A percentile compares a stretch with the other conserved stretches of the same genome.
phyloP scores from a whole-genome alignment of 2,329 filamentous ascomycete species.

The Colletotrichum euphorbiae region DNA sequence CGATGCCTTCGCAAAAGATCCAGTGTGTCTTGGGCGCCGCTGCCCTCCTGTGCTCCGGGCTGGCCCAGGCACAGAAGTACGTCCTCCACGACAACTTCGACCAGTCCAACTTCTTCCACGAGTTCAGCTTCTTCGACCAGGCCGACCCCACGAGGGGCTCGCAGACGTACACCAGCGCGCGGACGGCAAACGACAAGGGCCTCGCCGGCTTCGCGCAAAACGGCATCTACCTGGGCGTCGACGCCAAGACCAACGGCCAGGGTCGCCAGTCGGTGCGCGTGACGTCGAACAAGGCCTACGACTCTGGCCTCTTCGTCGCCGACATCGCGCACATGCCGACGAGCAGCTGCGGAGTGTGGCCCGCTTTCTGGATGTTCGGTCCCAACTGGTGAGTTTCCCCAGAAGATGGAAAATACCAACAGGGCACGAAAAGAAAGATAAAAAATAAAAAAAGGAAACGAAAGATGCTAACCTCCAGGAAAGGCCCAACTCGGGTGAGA shows the following conservation, averaged over 20 bases:
- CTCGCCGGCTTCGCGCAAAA: constrained; percentile 68
- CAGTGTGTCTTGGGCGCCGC: constrained; percentile 29
- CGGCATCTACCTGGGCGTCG: constrained; percentile 76
- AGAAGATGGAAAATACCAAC: not conserved
- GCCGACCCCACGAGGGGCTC: constrained; percentile 80
- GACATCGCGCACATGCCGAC: constrained; percentile 84
- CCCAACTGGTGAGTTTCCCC: constrained; percentile 65
- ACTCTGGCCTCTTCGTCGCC: constrained; percentile 76
- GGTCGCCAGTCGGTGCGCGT: constrained; percentile 80
- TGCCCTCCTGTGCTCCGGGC: constrained; percentile 30
- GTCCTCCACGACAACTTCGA: constrained; percentile 61
- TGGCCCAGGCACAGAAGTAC: constrained; percentile 52
- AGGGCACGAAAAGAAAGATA: not conserved
- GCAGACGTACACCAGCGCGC: constrained; percentile 73
- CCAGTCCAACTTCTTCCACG: constrained; percentile 65
- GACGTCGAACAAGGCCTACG: constrained; percentile 73
- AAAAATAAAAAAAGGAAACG: not conserved
- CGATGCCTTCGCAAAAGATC: constrained; percentile 33
- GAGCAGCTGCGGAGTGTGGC: constrained; percentile 79
- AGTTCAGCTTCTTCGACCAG: constrained; percentile 66
- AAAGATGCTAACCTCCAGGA: not conserved
- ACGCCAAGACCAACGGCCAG: constrained; percentile 66
- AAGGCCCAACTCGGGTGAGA: constrained; percentile 73
- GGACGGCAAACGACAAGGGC: constrained; percentile 66
- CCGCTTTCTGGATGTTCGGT: constrained; percentile 77